Conservation (phyloP, 805 yeast genomes). For the Starmerella bombi region DNA sequence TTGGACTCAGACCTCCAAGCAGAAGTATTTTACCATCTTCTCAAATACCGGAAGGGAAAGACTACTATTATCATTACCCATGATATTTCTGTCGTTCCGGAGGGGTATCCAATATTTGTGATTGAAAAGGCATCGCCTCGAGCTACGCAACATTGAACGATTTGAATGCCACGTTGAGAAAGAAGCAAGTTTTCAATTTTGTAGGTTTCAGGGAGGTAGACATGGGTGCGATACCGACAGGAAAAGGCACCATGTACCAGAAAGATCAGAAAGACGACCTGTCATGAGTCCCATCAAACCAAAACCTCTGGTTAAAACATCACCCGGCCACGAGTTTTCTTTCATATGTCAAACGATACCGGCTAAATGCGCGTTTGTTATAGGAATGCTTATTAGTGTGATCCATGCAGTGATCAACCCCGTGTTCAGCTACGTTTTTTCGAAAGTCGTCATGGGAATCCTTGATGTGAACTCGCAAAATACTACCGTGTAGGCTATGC, state of each 20-base stretch:
- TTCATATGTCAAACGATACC: constrained; percentile 8
- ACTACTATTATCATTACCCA: constrained; percentile 80
- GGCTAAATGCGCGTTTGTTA: constrained; percentile 21
- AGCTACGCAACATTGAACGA: not conserved
- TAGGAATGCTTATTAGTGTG: constrained; percentile 44
- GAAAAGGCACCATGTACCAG: too few relatives aligned
- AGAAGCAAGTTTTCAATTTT: too few relatives aligned
- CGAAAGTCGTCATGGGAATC: constrained; percentile 54
- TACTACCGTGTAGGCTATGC: constrained; percentile 49
- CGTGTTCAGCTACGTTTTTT: constrained; percentile 60
- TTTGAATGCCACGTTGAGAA: too few relatives aligned
- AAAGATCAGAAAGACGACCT: too few relatives aligned
- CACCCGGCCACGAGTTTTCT: not conserved
- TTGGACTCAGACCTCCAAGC: constrained; percentile 44
- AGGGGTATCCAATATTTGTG: constrained; percentile 44
- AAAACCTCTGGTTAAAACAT: too few relatives aligned
- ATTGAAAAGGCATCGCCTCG: constrained; percentile 41
- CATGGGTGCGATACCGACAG: too few relatives aligned
- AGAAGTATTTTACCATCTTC: constrained; percentile 38
- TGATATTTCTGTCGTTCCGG: constrained; percentile 44
- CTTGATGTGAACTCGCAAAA: constrained; percentile 32
- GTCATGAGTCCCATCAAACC: too few relatives aligned
- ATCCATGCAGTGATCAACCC: constrained; percentile 59
- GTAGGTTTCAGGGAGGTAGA: too few relatives aligned
- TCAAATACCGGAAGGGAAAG: constrained; percentile 46